Percentiles rank a stretch among this genome's conserved stretches.
Evolutionary conservation across 1,284 basidiomycete genomes (phyloP).

Genomic region (Boletus sp.): DNA sequence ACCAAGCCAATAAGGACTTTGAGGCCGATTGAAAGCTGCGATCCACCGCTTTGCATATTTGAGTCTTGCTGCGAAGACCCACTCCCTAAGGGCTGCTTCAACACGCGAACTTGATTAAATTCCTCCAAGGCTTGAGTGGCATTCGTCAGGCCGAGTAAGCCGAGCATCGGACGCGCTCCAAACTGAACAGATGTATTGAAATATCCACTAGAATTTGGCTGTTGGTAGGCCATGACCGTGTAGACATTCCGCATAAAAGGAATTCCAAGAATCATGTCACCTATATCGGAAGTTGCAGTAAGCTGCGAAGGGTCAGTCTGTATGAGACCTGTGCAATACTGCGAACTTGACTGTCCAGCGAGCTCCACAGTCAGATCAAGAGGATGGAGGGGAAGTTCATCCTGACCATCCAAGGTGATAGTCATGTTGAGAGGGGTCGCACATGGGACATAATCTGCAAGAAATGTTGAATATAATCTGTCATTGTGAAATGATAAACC

Average conservation of each 20-base stretch:
- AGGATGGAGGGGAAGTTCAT: constrained; percentile 65
- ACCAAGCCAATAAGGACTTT: constrained; percentile 61
- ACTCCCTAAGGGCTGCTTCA: constrained; percentile 54
- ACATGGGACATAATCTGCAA: constrained; percentile 71
- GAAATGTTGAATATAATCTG: constrained; percentile 1
- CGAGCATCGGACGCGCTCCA: constrained; percentile 52
- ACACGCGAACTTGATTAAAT: constrained; percentile 66
- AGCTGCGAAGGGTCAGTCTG: constrained; percentile 55
- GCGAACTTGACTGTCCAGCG: constrained; percentile 43
- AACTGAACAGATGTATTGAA: constrained; percentile 42
- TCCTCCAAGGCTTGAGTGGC: constrained; percentile 59
- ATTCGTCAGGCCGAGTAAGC: constrained; percentile 63
- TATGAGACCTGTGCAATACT: constrained; percentile 66
- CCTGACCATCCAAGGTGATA: constrained; percentile 60
- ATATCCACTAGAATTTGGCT: constrained; percentile 47
- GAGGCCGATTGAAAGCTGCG: constrained; percentile 57
- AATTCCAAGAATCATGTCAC: constrained; percentile 73
- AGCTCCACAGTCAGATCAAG: constrained; percentile 61
- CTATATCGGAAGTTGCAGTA: constrained; percentile 40
- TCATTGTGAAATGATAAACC: constrained; percentile 29
- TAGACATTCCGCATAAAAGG: constrained; percentile 76
- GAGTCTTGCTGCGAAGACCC: constrained; percentile 16
- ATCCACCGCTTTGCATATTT: constrained; percentile 22
- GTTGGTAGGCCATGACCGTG: constrained; percentile 68
- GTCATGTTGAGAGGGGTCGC: constrained; percentile 69